Evolutionary conservation across 306 rosid genomes (phyloP).

Genomic region (Cucurbita maxima): DNA sequence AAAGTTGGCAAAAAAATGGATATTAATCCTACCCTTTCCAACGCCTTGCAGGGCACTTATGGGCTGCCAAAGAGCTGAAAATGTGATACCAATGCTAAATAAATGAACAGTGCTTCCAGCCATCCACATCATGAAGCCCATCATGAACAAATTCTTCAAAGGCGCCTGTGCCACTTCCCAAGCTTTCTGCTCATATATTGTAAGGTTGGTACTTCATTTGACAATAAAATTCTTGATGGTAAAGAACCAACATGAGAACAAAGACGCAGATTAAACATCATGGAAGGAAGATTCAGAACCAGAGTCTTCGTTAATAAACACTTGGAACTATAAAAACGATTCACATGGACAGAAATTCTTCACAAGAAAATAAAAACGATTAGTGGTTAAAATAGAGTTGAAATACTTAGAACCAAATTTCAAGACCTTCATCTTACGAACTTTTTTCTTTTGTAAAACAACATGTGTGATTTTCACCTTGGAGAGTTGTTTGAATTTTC

Average conservation of each 20-base stretch:
- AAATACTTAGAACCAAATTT: too few species aligned
- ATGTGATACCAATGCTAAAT: conserved; percentile 93
- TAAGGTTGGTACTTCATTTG: neutral
- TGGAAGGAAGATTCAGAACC: neutral
- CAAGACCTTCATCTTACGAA: neutral
- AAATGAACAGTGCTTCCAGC: conserved; percentile 92
- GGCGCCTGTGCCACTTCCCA: conserved; percentile 99
- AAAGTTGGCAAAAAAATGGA: neutral
- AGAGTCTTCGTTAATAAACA: neutral
- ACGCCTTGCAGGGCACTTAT: conserved; percentile 82
- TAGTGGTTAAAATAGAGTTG: neutral
- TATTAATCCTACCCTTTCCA: conserved; percentile 48
- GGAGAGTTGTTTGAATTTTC: neutral
- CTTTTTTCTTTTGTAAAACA: neutral
- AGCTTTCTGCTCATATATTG: conserved; percentile 55
- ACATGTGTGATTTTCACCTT: neutral
- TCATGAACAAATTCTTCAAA: conserved; percentile 87
- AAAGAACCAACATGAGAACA: neutral
- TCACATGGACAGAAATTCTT: neutral
- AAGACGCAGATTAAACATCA: neutral
- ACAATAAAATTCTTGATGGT: neutral
- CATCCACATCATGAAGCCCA: conserved; percentile 99
- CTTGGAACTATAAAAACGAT: neutral
- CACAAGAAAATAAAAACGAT: neutral
- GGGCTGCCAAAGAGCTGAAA: conserved; percentile 99